Evolutionary conservation across 495 filamentous ascomycete genomes (phyloP).

Genomic region (Aspergillus homomorphus): DNA sequence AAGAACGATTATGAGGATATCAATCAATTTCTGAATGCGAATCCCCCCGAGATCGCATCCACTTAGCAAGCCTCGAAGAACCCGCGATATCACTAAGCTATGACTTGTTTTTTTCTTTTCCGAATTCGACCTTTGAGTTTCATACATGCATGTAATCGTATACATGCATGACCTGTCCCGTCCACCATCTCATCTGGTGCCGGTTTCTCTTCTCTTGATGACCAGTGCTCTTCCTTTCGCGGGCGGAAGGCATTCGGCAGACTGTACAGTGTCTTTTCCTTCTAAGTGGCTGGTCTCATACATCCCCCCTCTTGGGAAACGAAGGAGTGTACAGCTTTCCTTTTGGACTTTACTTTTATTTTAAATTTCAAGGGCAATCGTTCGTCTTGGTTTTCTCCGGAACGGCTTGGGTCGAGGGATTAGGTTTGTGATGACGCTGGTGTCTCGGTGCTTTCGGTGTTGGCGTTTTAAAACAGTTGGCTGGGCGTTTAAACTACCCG

Average conservation of each 20-base stretch:
- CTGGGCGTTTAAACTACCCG: neutral
- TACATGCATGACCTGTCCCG: conserved; percentile 27
- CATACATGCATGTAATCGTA: conserved; percentile 22
- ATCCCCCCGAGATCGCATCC: conserved; percentile 43
- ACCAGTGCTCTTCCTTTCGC: neutral
- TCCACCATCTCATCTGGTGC: conserved; percentile 13
- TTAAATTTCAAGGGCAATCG: too few relatives aligned
- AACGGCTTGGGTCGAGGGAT: neutral
- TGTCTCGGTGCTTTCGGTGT: neutral
- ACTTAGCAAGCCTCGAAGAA: conserved; percentile 17
- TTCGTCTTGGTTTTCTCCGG: conserved; percentile 8
- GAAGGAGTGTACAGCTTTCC: neutral
- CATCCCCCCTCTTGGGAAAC: neutral
- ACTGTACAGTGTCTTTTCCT: conserved; percentile 6
- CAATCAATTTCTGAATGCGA: conserved; percentile 44
- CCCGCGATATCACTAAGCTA: neutral
- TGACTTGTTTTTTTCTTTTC: conserved; percentile 10
- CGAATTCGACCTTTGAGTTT: conserved; percentile 11
- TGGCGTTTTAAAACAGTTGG: conserved; percentile 5
- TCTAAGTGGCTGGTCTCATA: neutral
- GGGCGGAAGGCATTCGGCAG: neutral
- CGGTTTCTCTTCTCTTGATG: neutral
- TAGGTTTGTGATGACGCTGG: neutral
- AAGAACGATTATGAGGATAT: conserved; percentile 43
- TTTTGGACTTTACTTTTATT: conserved; percentile 6